Base-by-base conservation (phyloP, 202 grass and related monocot genomes). In the Musa balbisiana region DNA sequence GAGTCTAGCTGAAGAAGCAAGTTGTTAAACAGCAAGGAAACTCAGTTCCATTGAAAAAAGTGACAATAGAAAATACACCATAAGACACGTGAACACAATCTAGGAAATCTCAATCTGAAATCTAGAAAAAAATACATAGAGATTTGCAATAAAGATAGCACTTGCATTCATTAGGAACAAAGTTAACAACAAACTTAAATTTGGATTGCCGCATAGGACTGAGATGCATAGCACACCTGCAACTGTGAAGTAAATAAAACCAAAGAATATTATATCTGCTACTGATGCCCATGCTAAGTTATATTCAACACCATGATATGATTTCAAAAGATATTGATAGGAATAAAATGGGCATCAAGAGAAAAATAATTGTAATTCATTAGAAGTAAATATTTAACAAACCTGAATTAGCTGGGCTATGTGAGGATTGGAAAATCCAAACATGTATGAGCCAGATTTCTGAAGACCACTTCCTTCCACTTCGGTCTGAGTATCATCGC, bases 351-450 rank as follows among this genome's bases (percentile, higher is more conserved):
- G 5, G 11, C 21, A 13, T 24, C 9, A 64, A 13, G 23, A 13
- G 23, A 65, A 65, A 65, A 26, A 26, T 14, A 26, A 20, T 15
- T 1, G 17, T 9, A 20, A 11, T 25, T 70, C 19, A 25, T 10
- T 51, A 33, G 2, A 51, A 70, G 20, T 20, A 49, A 70, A 70
- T 50, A 70, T 70, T n/a, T 70, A 5, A 52, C 67, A 56, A 77
- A 99, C 95, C 91, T 89, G 95, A 90, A 99, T 99, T 82, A 99
- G 91, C 76, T 99, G 91, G 77, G 83, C 85, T 84, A 99, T 87
- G 80, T 89, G 91, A 13, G 88, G 85, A 77, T 99, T 88, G 60
- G 91, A 99, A 78, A 99, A 99, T 27, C 95, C 95, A 95, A 99
- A 99, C 95, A 99, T 95, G 78, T 87, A 85, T 9, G 89, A 95